Evolutionary conservation across 768 basidiomycete genomes (phyloP).

Genomic region (Tulasnella sp.): DNA sequence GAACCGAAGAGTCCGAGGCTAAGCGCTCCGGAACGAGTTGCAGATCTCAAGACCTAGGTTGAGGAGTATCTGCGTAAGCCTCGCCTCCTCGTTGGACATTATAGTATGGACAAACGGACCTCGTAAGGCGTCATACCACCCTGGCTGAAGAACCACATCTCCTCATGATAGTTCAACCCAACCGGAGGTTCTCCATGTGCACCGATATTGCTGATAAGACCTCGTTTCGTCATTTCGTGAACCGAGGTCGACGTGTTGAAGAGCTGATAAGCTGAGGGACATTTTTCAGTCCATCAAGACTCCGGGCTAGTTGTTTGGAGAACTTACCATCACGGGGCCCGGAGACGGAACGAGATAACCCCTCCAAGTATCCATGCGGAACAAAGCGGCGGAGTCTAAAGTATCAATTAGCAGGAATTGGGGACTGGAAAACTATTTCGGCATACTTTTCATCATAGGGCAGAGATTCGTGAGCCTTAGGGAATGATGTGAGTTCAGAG

Average conservation of each 20-base stretch:
- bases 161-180: conserved; percentile 65
- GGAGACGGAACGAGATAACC: conserved; percentile 46
- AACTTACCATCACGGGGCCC: conserved; percentile 47
- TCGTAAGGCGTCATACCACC: conserved; percentile 64
- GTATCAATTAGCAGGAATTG: neutral
- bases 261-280: conserved; percentile 38
- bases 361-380: conserved; percentile 52
- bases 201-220: conserved; percentile 52
- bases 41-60: conserved; percentile 50
- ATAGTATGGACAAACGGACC: conserved; percentile 27
- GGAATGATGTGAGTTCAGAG: neutral
- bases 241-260: conserved; percentile 61
- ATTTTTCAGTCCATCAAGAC: conserved; percentile 1
- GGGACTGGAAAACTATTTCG: conserved; percentile 7
- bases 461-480: conserved; percentile 21
- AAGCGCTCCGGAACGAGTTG: conserved; percentile 51
- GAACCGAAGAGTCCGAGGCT: conserved; percentile 53
- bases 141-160: conserved; percentile 51
- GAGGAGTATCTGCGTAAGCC: neutral
- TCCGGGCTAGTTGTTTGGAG: neutral
- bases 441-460: conserved; percentile 56
- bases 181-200: conserved; percentile 58
- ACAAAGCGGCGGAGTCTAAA: conserved; percentile 51
- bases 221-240: conserved; percentile 55
- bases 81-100: neutral